Percentiles rank a stretch among this genome's conserved stretches.
phyloP scores from a whole-genome alignment of 352 stramenopile genomes.

The Aphanomyces stellatus region DNA sequence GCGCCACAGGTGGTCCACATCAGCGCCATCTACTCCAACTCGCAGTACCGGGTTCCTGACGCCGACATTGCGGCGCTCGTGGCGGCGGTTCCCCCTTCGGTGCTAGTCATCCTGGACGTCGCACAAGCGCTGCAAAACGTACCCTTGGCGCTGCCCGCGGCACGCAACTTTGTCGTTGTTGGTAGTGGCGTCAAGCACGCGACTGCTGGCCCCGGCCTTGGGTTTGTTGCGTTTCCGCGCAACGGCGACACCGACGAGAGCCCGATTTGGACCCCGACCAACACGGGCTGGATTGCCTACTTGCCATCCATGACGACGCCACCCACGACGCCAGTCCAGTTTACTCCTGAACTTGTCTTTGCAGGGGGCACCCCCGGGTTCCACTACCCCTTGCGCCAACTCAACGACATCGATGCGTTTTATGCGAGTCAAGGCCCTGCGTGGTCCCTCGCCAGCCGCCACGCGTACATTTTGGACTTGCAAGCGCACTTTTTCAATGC shows the following conservation, averaged over 20 bases:
- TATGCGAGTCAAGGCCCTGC: neutral
- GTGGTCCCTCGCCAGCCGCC: neutral
- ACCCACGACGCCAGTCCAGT: neutral
- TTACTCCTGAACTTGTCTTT: conserved; percentile 1
- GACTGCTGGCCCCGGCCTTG: conserved; percentile 4
- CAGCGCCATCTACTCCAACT: conserved; percentile 15
- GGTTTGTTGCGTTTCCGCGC: conserved; percentile 1
- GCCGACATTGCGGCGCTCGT: neutral
- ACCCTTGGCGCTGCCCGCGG: neutral
- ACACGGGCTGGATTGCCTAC: conserved; percentile 16
- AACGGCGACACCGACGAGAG: no score
- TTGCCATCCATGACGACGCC: neutral
- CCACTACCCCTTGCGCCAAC: conserved; percentile 10
- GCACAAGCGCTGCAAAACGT: conserved; percentile 12
- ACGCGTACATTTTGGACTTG: conserved; percentile 1
- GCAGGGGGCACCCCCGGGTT: conserved; percentile 5
- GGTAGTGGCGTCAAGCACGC: conserved; percentile 16
- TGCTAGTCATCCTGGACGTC: conserved; percentile 4
- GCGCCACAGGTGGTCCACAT: neutral
- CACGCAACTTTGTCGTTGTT: neutral
- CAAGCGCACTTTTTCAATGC: neutral
- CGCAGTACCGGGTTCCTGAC: neutral
- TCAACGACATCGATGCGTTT: conserved; percentile 12
- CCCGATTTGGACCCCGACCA: neutral
- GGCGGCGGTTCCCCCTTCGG: neutral